Percentiles rank a stretch among this genome's conserved stretches.
phyloP scores from a whole-genome alignment of 345 rosid species.

The Acer saccharum region DNA sequence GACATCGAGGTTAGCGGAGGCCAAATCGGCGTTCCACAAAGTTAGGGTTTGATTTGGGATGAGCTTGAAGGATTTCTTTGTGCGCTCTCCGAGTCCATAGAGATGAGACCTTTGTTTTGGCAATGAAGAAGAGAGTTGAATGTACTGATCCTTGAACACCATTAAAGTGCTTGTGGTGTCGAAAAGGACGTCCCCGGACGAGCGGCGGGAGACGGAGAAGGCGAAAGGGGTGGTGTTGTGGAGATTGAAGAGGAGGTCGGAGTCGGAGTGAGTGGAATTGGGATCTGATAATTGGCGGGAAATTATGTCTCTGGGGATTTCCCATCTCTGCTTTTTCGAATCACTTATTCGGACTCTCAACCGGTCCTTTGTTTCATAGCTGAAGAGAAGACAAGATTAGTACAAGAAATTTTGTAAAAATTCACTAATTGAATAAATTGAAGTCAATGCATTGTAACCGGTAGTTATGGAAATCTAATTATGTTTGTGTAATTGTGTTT shows the following conservation, averaged over 20 bases:
- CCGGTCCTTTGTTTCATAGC: background rate
- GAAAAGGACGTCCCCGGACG: background rate
- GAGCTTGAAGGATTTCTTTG: background rate
- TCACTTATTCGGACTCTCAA: background rate
- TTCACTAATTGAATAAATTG: too few species aligned
- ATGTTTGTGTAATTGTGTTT: too few species aligned
- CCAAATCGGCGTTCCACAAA: background rate
- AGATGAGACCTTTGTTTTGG: background rate
- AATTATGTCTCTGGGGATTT: background rate
- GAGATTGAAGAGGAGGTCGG: background rate
- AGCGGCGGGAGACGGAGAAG: background rate
- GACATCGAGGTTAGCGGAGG: background rate
- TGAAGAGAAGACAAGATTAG: background rate
- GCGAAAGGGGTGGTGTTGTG: background rate
- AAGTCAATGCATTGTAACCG: too few species aligned
- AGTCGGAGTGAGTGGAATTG: background rate
- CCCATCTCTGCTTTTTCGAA: background rate
- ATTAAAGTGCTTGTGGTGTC: background rate
- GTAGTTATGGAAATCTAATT: too few species aligned
- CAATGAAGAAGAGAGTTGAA: background rate
- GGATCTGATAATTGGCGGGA: background rate
- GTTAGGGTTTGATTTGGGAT: background rate
- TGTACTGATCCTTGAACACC: background rate
- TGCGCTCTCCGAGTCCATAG: constrained; percentile 2
- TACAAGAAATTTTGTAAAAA: too few species aligned